Evolutionary conservation across 2,329 filamentous ascomycete species (phyloP), one percentile per base, ranked within the genome.

Genomic region (Botrytis hyacinthi): DNA sequence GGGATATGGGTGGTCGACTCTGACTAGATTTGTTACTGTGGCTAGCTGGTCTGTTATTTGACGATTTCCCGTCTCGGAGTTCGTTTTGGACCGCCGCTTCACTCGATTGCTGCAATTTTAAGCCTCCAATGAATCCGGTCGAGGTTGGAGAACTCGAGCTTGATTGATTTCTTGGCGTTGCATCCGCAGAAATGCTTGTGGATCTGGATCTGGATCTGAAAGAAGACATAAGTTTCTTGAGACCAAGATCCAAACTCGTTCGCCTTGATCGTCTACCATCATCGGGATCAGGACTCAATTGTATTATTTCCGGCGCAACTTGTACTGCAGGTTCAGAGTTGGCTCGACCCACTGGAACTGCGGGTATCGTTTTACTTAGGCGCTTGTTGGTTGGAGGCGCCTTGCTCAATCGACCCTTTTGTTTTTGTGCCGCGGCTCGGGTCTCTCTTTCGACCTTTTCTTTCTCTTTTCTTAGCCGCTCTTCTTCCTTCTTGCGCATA

Each of bases 401-500:
- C 74, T 82, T 80, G 72, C 77, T 79, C 71, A 83, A 76, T 40
- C 80, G 78, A 61, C 79, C 80, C 29, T 59, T 67, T 40, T 62
- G 59, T 59, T 57, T 73, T 20, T 51, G 66, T 62, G 35, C 60
- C 35, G 67, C 72, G 44, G 59, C 66, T 48, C 37, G 66, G 81
- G 29, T 82, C 80, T 60, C 78, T 72, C 76, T 86, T 29, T 86
- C 79, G 76, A 82, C 70, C 84, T 81, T 66, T 81, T 82, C 12
- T 78, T 78, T 77, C 10, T 81, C 79, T 72, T 80, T 84, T 57
- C 79, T 81, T 59, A 84, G 82, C 65, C 80, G 82, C n/a, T 82
- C 82, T 26, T 80, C 80, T 69, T 85, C 84, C 76, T 82, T 85
- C 69, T 82, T 84, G 61, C 78, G 79, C 74, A 82, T 82, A 78